These are phyloP conservation scores for Sungouiella thailandica DNA, from an alignment of 805 yeast species.

Conservation along the genomic window DNA sequence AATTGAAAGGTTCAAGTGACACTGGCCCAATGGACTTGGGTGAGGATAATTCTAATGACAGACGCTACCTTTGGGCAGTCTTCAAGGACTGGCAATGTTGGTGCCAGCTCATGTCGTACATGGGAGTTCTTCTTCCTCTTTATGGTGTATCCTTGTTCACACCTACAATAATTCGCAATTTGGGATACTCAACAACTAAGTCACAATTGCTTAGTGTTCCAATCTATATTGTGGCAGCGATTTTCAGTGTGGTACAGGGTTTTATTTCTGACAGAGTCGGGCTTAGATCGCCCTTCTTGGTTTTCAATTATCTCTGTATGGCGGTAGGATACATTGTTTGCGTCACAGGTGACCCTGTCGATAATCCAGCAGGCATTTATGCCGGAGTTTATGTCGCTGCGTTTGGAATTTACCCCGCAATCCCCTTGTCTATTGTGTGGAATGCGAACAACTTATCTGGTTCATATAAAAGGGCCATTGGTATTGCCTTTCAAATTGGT, in stretches of 20 bases:
- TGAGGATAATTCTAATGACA: conserved; percentile 4
- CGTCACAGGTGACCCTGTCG: conserved; percentile 16
- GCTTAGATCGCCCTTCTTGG: conserved; percentile 24
- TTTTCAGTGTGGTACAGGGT: conserved; percentile 22
- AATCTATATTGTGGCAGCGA: conserved; percentile 29
- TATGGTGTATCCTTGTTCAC: conserved; percentile 39
- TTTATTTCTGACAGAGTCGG: conserved; percentile 21
- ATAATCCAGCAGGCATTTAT: conserved; percentile 20
- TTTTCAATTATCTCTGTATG: conserved; percentile 17
- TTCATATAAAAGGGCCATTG: conserved; percentile 29
- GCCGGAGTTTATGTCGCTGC: conserved; percentile 25
- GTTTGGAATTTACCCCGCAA: conserved; percentile 21
- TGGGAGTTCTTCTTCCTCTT: conserved; percentile 23
- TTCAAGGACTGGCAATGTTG: conserved; percentile 23
- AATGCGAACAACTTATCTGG: conserved; percentile 29
- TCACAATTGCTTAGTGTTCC: conserved; percentile 43
- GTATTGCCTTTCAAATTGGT: conserved; percentile 33
- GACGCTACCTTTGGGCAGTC: conserved; percentile 11
- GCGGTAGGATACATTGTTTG: conserved; percentile 26
- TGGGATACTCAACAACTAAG: conserved; percentile 36
- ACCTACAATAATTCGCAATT: conserved; percentile 37
- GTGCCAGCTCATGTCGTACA: conserved; percentile 18
- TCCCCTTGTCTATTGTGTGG: conserved; percentile 28
- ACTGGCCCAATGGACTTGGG: conserved; percentile 1
- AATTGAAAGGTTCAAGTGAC: background rate